Conservation (phyloP, 1,284 basidiomycete species). For the Xanthoconium separans region DNA sequence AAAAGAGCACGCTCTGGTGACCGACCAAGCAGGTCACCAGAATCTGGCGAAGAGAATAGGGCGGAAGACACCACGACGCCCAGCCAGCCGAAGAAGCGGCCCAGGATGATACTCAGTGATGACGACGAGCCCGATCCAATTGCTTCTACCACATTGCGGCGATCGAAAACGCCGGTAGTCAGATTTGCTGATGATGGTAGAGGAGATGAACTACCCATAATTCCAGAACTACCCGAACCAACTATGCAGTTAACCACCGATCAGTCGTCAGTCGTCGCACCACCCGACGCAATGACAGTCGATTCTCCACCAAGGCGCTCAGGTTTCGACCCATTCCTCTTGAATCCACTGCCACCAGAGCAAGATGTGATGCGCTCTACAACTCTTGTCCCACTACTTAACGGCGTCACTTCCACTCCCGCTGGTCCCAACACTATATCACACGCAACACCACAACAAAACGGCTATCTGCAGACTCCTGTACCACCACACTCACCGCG, state of each 20-base stretch:
- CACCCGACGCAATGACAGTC: slow-evolving; percentile 35
- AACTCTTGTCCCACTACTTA: slow-evolving; percentile 26
- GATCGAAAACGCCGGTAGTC: slow-evolving; percentile 37
- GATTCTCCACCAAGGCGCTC: slow-evolving; percentile 31
- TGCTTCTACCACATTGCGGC: slow-evolving; percentile 32
- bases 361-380: slow-evolving; percentile 28
- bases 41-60: slow-evolving; percentile 51
- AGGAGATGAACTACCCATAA: slow-evolving; percentile 21
- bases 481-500: not conserved
- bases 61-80: slow-evolving; percentile 24
- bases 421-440: not conserved
- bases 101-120: slow-evolving; percentile 44
- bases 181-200: slow-evolving; percentile 39
- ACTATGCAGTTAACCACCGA: not conserved
- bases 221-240: not conserved
- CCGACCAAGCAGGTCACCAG: slow-evolving; percentile 50
- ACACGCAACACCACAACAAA: slow-evolving; percentile 10
- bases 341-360: slow-evolving; percentile 51
- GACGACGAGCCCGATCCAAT: slow-evolving; percentile 49
- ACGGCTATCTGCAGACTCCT: slow-evolving; percentile 18
- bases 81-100: slow-evolving; percentile 52
- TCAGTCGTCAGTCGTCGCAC: not conserved
- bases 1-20: slow-evolving; percentile 72
- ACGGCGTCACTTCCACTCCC: slow-evolving; percentile 18
- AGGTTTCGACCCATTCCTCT: slow-evolving; percentile 56